phyloP scores from a whole-genome alignment of 2,329 filamentous ascomycete genomes.

The Alternaria gaisen region DNA sequence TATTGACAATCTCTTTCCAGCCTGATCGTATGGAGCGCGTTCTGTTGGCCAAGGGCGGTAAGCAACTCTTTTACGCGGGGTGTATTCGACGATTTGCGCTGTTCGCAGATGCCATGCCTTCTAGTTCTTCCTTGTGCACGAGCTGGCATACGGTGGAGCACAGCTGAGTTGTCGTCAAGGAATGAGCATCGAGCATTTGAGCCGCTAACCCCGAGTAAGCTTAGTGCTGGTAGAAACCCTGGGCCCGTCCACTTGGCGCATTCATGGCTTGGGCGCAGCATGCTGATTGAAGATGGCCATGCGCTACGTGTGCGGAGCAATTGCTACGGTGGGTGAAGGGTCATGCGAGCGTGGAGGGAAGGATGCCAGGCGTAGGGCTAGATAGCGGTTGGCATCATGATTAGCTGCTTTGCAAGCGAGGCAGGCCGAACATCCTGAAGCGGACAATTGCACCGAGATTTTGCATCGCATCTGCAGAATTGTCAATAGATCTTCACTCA shows the following conservation, averaged over 20 bases:
- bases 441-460: conserved; percentile 7
- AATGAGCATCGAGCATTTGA: conserved; percentile 10
- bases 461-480: conserved; percentile 1
- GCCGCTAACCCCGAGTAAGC: conserved; percentile 5
- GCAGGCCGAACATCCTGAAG: conserved; percentile 2
- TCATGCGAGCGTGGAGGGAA: conserved; percentile 8
- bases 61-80: background rate
- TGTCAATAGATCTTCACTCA: background rate
- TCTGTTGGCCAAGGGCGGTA: background rate
- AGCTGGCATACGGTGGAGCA: conserved; percentile 7
- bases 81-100: background rate
- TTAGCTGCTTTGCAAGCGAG: conserved; percentile 4
- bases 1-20: conserved; percentile 3
- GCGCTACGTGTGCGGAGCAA: conserved; percentile 5
- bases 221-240: background rate
- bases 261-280: conserved; percentile 7
- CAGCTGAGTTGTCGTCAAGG: conserved; percentile 16
- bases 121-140: conserved; percentile 1
- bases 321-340: background rate
- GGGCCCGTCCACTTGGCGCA: conserved; percentile 13
- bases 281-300: conserved; percentile 4
- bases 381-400: conserved; percentile 3
- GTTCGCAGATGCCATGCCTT: conserved; percentile 3
- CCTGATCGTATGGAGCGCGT: background rate
- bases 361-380: background rate